Conservation (phyloP, 2,329 filamentous ascomycete species). For the Thielaviopsis musarum region DNA sequence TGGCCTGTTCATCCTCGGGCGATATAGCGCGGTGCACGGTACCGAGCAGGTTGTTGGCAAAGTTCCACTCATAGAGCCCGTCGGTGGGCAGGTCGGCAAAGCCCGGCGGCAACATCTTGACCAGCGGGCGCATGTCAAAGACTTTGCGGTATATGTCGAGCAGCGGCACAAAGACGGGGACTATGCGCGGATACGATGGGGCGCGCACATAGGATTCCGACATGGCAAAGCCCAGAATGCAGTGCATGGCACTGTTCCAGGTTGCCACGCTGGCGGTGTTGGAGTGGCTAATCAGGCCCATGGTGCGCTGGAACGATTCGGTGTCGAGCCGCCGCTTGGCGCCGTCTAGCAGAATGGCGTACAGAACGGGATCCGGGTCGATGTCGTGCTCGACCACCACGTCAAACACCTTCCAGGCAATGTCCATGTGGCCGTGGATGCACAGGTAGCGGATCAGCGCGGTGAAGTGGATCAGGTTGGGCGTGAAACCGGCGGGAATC, state of each 20-base stretch:
- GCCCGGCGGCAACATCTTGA: conserved; percentile 19
- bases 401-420: conserved; percentile 48
- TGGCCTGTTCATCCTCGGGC: conserved; percentile 1
- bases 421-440: conserved; percentile 41
- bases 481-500: conserved; percentile 36
- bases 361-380: conserved; percentile 48
- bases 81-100: conserved; percentile 11
- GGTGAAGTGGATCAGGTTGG: conserved; percentile 47
- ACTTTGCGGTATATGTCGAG: conserved; percentile 31
- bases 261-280: conserved; percentile 16
- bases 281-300: conserved; percentile 4
- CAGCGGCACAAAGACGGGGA: conserved; percentile 30
- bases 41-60: conserved; percentile 10
- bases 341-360: conserved; percentile 52
- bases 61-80: conserved; percentile 7
- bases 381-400: conserved; percentile 43
- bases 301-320: conserved; percentile 25
- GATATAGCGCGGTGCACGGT: conserved; percentile 5
- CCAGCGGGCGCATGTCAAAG: conserved; percentile 30
- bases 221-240: conserved; percentile 28
- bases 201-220: conserved; percentile 22
- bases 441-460: conserved; percentile 57
- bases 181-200: conserved; percentile 18
- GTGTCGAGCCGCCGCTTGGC: conserved; percentile 43
- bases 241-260: conserved; percentile 28